A percentile compares a stretch with the other conserved stretches of the same genome.
Evolutionary conservation across 805 yeast genomes (phyloP).

Genomic region (Candida pseudoglaebosa): DNA sequence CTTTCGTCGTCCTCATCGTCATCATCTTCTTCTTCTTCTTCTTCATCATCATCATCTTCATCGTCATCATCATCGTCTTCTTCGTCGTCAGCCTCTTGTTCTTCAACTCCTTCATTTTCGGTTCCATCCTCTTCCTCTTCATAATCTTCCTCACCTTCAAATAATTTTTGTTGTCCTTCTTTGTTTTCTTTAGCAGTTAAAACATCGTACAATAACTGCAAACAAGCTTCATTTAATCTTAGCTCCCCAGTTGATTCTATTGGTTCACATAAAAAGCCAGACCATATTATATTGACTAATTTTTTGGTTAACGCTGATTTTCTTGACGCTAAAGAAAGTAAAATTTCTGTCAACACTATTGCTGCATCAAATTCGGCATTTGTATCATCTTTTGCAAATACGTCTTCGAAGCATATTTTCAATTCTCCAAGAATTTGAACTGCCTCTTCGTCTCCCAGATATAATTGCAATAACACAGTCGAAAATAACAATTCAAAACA

Average conservation of each 20-base stretch:
- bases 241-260: constrained; percentile 21
- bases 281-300: constrained; percentile 39
- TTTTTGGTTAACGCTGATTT: constrained; percentile 35
- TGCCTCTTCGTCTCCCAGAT: constrained; percentile 74
- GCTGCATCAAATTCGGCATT: constrained; percentile 30
- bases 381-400: constrained; percentile 29
- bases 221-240: constrained; percentile 27
- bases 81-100: constrained; percentile 22
- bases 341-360: constrained; percentile 39
- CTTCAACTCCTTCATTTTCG: constrained; percentile 27
- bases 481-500: constrained; percentile 78
- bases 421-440: constrained; percentile 71
- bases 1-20: constrained; percentile 13
- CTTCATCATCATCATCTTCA: constrained; percentile 20
- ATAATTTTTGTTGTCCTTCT: constrained; percentile 73
- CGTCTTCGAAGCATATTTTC: constrained; percentile 51
- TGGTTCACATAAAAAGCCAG: constrained; percentile 30
- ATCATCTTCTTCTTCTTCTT: constrained; percentile 14
- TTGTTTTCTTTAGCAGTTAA: constrained; percentile 65
- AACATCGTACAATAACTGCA: constrained; percentile 33
- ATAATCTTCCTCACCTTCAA: constrained; percentile 52
- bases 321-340: constrained; percentile 41
- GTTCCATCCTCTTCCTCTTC: constrained; percentile 21
- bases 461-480: constrained; percentile 71
- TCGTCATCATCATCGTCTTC: constrained; percentile 23